phyloP scores from a whole-genome alignment of 2,329 filamentous ascomycete species.

The Ophiosphaerella korrae region DNA sequence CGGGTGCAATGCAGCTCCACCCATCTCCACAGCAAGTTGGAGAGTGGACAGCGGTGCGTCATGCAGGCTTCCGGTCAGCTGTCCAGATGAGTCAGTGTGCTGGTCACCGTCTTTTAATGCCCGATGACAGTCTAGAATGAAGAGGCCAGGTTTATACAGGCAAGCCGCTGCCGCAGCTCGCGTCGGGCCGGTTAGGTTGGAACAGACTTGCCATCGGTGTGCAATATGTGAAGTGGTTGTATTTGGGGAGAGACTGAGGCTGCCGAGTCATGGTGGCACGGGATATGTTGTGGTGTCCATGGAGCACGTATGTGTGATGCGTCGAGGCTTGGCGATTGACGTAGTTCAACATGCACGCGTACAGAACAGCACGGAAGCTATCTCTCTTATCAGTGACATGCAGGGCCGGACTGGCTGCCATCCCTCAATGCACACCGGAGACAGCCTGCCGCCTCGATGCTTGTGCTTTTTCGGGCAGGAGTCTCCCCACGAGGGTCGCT shows the following conservation, averaged over 20 bases:
- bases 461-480: conserved; percentile 20
- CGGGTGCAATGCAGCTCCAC: conserved; percentile 3
- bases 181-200: conserved; percentile 1
- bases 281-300: not conserved
- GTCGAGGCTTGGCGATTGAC: not conserved
- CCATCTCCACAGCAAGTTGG: not conserved
- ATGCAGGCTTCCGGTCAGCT: not conserved
- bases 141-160: not conserved
- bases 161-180: conserved; percentile 1
- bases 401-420: conserved; percentile 15
- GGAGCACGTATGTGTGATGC: not conserved
- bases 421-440: conserved; percentile 4
- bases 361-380: not conserved
- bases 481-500: conserved; percentile 4
- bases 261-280: conserved; percentile 1
- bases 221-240: not conserved
- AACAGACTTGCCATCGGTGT: conserved; percentile 1
- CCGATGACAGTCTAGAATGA: not conserved
- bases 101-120: not conserved
- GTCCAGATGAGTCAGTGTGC: not conserved
- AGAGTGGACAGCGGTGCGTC: not conserved
- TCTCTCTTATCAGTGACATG: conserved; percentile 21
- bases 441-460: conserved; percentile 15
- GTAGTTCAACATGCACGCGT: no score
- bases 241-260: not conserved